Conservation (phyloP, 495 filamentous ascomycete species). For the Glonium stellatum region DNA sequence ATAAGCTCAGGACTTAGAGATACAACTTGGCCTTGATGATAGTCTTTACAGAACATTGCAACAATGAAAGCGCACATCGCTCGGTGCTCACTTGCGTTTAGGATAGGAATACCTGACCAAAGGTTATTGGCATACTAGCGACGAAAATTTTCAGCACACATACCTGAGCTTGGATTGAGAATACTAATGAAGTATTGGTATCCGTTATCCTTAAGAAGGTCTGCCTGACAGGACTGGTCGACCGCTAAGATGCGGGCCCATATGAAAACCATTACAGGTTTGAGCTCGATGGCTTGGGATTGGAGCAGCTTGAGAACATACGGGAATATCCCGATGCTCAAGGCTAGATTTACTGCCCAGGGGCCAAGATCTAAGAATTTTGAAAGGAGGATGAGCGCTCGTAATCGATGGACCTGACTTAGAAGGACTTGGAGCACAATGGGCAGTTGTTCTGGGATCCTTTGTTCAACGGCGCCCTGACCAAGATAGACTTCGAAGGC, state of each 20-base stretch:
- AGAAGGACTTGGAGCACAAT: slow-evolving; percentile 94
- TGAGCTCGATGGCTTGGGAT: slow-evolving; percentile 87
- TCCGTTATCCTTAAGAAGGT: slow-evolving; percentile 91
- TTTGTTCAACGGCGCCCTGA: slow-evolving; percentile 75
- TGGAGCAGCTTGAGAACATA: slow-evolving; percentile 95
- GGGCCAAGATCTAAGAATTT: slow-evolving; percentile 92
- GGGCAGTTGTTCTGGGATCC: slow-evolving; percentile 85
- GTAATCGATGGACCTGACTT: slow-evolving; percentile 89
- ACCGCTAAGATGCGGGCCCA: slow-evolving; percentile 97
- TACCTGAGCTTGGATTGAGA: slow-evolving; percentile 70
- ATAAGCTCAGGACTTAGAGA: slow-evolving; percentile 81
- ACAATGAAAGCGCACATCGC: slow-evolving; percentile 99
- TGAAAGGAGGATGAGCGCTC: slow-evolving; percentile 85
- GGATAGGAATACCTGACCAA: slow-evolving; percentile 53
- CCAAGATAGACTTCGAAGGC: slow-evolving; percentile 96
- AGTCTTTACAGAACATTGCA: slow-evolving; percentile 91
- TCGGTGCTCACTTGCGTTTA: slow-evolving; percentile 83
- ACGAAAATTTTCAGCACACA: not conserved
- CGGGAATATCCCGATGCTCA: slow-evolving; percentile 97
- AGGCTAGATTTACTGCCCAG: slow-evolving; percentile 92
- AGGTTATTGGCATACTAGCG: not conserved
- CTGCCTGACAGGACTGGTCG: slow-evolving; percentile 82
- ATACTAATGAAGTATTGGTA: slow-evolving; percentile 94
- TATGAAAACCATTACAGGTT: slow-evolving; percentile 99
- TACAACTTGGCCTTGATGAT: slow-evolving; percentile 80